Evolutionary conservation across 352 stramenopile genomes (phyloP), one percentile per base, ranked within the genome.

Genomic region (Pythium sp.): DNA sequence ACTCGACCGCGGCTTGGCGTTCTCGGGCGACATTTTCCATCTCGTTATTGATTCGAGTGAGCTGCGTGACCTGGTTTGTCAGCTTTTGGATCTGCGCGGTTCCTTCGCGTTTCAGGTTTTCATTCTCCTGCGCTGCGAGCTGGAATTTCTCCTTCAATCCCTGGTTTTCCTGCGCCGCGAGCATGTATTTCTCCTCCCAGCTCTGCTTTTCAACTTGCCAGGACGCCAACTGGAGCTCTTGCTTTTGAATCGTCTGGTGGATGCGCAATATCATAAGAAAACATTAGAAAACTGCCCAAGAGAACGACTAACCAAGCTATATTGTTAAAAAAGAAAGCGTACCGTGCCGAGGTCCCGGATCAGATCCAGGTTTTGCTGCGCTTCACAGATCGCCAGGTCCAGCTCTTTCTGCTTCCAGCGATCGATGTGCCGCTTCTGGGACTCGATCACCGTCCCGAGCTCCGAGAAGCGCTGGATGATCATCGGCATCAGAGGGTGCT

Each of bases 371-470:
- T 86, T 91, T 57, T 90, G 77, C 58, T 92, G 78, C 1, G 76
- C 69, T 55, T 93, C 87, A 14, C 77, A 85, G 67, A 93, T 93
- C 28, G 86, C 84, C 56, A 92, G 69, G 43, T 94, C 85, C 54
- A 93, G 69, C 57, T 93, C 87, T 72, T 92, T 92, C 64, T 87
- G 76, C 77, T 94, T 94, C 87, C 87, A 94, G 26, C 80, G 82
- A 62, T 94, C 85, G 38, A 93, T 93, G 56, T 94, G 82, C 53
- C 84, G 77, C 73, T 94, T 94, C 72, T 94, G 87, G 20, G 83
- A 91, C 79, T 94, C 85, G 67, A 94, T 94, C 3, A 94, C 83
- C 1, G 83, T 77, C 7, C 87, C 87, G 11, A 94, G 74, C 62
- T 94, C 84, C 9, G 83, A 78, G 62, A 93, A 92, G 26, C 84